These are phyloP conservation scores for Lactarius indigo DNA, from an alignment of 768 basidiomycete species.

Conservation along the genomic window DNA sequence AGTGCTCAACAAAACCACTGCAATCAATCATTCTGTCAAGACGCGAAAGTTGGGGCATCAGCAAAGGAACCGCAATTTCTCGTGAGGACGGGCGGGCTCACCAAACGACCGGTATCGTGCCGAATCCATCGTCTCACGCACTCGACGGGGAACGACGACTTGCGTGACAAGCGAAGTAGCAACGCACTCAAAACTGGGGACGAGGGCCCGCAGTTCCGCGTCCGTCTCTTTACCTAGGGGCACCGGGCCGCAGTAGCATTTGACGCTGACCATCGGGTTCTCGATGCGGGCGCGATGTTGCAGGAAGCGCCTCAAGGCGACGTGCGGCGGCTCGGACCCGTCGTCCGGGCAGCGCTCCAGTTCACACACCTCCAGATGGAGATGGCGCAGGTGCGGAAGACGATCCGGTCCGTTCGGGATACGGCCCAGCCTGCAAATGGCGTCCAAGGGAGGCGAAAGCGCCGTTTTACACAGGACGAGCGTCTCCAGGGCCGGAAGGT, in stretches of 20 bases:
- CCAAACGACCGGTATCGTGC: constrained; percentile 7
- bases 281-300: constrained; percentile 5
- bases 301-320: background rate
- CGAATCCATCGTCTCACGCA: constrained; percentile 2
- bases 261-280: constrained; percentile 3
- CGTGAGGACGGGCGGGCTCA: background rate
- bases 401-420: constrained; percentile 13
- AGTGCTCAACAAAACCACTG: background rate
- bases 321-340: constrained; percentile 1
- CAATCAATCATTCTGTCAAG: background rate
- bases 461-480: background rate
- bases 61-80: background rate
- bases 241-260: constrained; percentile 11
- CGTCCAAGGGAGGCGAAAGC: background rate
- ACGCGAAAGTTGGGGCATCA: background rate
- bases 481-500: background rate
- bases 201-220: constrained; percentile 1
- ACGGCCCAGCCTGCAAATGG: background rate
- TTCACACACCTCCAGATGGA: background rate
- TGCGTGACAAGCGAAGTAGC: background rate
- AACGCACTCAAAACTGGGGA: background rate
- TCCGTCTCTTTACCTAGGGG: background rate
- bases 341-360: background rate
- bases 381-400: constrained; percentile 5
- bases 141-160: background rate